Evolutionary conservation across 2,329 filamentous ascomycete genomes (phyloP).

Genomic region (Pseudopithomyces chartarum): DNA sequence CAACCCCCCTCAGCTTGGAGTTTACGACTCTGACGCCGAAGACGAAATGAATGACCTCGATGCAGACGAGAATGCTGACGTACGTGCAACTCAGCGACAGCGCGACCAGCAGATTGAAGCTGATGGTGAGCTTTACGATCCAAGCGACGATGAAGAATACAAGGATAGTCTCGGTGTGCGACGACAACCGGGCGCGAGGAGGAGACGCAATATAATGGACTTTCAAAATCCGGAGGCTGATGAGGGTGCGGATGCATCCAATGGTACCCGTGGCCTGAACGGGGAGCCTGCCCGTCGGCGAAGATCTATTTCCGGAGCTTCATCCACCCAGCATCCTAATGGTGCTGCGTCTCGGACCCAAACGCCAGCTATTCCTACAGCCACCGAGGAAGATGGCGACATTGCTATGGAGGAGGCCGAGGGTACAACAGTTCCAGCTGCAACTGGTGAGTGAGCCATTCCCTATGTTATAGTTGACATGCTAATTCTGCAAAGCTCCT

Average conservation of each 20-base stretch:
- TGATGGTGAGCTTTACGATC: conserved; percentile 73
- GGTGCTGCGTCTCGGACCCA: conserved; percentile 28
- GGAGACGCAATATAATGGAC: conserved; percentile 65
- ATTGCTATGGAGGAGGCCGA: conserved; percentile 42
- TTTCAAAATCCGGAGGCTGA: conserved; percentile 60
- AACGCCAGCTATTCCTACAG: conserved; percentile 31
- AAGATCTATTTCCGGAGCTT: conserved; percentile 33
- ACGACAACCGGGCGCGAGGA: conserved; percentile 54
- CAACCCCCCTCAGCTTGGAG: conserved; percentile 54
- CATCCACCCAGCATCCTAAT: conserved; percentile 23
- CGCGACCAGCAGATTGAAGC: conserved; percentile 80
- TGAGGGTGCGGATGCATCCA: conserved; percentile 31
- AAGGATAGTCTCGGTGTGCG: conserved; percentile 73
- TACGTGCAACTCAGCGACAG: conserved; percentile 77
- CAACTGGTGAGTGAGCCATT: conserved; percentile 8
- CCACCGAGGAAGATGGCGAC: conserved; percentile 42
- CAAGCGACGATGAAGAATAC: conserved; percentile 88
- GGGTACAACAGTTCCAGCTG: conserved; percentile 17
- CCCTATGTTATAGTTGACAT: background rate
- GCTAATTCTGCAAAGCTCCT: conserved; percentile 5
- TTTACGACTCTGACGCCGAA: conserved; percentile 68
- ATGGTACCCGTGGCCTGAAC: conserved; percentile 34
- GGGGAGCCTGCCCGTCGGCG: conserved; percentile 37
- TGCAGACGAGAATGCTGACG: conserved; percentile 84
- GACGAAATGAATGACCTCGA: conserved; percentile 71